Base-by-base conservation (phyloP, 208 protist species). In the Trypanosomatidae sp. region DNA sequence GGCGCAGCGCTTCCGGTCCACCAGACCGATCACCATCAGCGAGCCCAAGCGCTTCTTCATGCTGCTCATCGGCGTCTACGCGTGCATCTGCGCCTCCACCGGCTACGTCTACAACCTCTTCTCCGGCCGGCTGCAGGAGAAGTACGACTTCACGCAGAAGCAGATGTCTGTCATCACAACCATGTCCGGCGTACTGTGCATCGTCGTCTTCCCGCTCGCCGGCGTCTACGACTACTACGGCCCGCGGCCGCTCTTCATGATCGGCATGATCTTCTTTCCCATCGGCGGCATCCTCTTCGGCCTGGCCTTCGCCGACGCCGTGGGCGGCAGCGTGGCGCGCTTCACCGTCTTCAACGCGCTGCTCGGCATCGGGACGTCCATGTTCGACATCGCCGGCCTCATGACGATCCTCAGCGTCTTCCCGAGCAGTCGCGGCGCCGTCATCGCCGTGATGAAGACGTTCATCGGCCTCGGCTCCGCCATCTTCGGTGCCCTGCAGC, bases 391-490 rank as follows among this genome's bases (percentile, higher is more conserved):
- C 44, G 82, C 76, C 9, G 71, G 74, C 33, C 80, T 91, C 52
- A 94, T 96, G 91, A 96, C 91, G 0, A 65, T 94, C 39, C 66
- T 96, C 50, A 89, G 81, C 64, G 80, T 93, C 36, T 96, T 96
- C 71, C 91, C 91, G n/a, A 88, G 80, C 67, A 86, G 87, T 52
- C 76, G 87, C 1, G 91, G 91, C 0, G 85, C 91, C 19, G 91
- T 96, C 17, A 90, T 96, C 62, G 91, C 83, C 4, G 78, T 96
- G 10, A 90, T 93, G 88, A 96, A 96, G 69, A 94, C 89, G 30
- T 94, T 94, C 72, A 87, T 91, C 53, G 91, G 91, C 13, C 78
- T 96, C n/a, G 91, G 91, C n/a, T 91, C 89, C 19, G 88, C 89
- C 9, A 92, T 96, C 53, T 79, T 91, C 39, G 89, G 88, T n/a